These are phyloP conservation scores for Blastosporella zonata DNA, from an alignment of 1,284 basidiomycete genomes.

Conservation along the genomic window DNA sequence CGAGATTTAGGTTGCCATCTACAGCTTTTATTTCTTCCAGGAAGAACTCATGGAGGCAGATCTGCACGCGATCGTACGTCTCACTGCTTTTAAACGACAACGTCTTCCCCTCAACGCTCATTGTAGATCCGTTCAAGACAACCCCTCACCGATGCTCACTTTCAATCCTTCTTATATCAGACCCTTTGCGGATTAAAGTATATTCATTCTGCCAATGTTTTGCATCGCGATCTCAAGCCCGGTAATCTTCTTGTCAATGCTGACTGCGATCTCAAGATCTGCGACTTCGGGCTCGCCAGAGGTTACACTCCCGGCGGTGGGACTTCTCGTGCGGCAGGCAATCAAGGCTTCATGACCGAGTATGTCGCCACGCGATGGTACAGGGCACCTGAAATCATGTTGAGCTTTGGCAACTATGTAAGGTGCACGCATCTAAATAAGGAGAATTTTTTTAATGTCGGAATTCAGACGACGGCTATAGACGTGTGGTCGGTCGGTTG, in stretches of 20 bases:
- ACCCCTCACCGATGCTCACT: constrained; percentile 97
- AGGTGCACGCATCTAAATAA: constrained; percentile 24
- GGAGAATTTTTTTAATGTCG: constrained; percentile 8
- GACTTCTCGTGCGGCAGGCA: constrained; percentile 64
- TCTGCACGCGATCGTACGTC: constrained; percentile 91
- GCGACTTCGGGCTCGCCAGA: constrained; percentile 96
- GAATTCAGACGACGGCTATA: constrained; percentile 71
- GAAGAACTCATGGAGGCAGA: constrained; percentile 99
- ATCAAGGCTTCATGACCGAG: constrained; percentile 99
- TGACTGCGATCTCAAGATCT: constrained; percentile 97
- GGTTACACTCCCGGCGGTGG: constrained; percentile 87
- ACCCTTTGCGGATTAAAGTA: constrained; percentile 98
- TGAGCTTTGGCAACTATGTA: constrained; percentile 94
- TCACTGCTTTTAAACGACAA: constrained; percentile 1
- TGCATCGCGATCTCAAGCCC: constrained; percentile 97
- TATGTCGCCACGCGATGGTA: constrained; percentile 99
- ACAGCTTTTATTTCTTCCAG: constrained; percentile 34
- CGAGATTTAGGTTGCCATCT: neutral
- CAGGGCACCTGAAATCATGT: constrained; percentile 95
- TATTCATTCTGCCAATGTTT: constrained; percentile 97
- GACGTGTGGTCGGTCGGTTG: constrained; percentile 99
- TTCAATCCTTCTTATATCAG: constrained; percentile 98
- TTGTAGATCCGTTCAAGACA: constrained; percentile 93
- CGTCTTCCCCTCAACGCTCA: constrained; percentile 8
- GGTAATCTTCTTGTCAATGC: constrained; percentile 97